phyloP scores from a whole-genome alignment of 768 basidiomycete genomes.

The Lactarius akahatsu region DNA sequence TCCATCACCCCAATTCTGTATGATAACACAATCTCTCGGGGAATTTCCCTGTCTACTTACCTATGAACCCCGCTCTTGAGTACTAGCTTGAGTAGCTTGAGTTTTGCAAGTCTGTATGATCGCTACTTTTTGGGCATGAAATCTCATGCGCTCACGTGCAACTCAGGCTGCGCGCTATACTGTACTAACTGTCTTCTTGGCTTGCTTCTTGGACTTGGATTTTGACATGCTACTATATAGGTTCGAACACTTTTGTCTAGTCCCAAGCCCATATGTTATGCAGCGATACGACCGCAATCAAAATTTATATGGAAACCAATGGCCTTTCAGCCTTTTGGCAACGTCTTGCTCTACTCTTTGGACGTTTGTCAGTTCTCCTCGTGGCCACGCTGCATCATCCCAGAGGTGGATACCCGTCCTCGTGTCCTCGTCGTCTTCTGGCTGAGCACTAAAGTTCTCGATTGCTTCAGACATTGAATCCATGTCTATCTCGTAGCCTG shows the following conservation, averaged over 20 bases:
- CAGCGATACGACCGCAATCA: constrained; percentile 34
- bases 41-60: too few relatives aligned
- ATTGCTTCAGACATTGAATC: constrained; percentile 2
- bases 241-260: not conserved
- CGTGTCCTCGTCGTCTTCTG: constrained; percentile 1
- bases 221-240: not conserved
- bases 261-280: not conserved
- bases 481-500: not conserved
- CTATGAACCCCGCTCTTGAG: too few relatives aligned
- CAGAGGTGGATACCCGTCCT: constrained; percentile 16
- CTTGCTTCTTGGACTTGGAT: too few relatives aligned
- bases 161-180: too few relatives aligned
- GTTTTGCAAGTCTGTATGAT: too few relatives aligned
- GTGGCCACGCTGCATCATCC: constrained; percentile 13
- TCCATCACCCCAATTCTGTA: too few relatives aligned
- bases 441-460: not conserved
- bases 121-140: too few relatives aligned
- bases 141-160: too few relatives aligned
- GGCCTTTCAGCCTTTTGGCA: constrained; percentile 51
- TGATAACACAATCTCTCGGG: too few relatives aligned
- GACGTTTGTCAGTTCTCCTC: constrained; percentile 32
- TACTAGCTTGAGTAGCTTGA: too few relatives aligned
- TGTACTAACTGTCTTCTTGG: too few relatives aligned
- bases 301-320: constrained; percentile 66
- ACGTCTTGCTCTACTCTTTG: constrained; percentile 62